Evolutionary conservation across 192 early-diverging fungal genomes (phyloP), one percentile per base, ranked within the genome.

Genomic region (Coemansia erecta): DNA sequence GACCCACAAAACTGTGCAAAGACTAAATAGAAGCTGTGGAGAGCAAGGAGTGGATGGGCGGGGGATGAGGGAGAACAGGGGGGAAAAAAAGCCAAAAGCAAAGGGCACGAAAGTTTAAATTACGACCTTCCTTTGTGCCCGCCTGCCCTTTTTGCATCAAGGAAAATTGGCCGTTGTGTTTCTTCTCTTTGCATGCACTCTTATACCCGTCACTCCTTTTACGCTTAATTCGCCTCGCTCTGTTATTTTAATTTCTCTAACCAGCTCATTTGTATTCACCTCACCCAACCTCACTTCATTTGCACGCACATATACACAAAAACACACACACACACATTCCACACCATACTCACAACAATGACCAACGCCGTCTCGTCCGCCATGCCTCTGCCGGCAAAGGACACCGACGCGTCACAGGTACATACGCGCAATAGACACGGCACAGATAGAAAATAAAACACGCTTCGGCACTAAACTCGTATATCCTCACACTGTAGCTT

Each of bases 331-430:
- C 35, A 19, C 5, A 31, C 37, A 54, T 48, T 5, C 42, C 12
- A 43, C 17, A 8, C 42, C 28, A 43, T 43, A 43, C 13, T 43
- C 42, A 51, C 17, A 12, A 42, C 41, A 64, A 61, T 72, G 68
- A 45, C 68, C 53, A 49, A 49, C 68, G 44, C 64, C 39, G 74
- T 60, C 46, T 70, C 73, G 64, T 77, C 74, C 12, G 74, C 74
- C 13, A 48, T 77, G 46, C 74, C 74, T 19, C 42, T 70, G 31
- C 68, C 74, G 0, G 60, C 61, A 10, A 41, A 26, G 40, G 60
- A 63, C 13, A 21, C 35, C 37, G 55, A 39, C 24, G 40, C 60
- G n/a, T 18, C 64, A 48, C 64, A 77, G 63, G 73, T 75, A 75
- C 44, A 41, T 10, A 44, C 8, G 22, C 51, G 23, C 56, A 15